Base-by-base conservation (phyloP, 345 rosid species). In the Salix brachista region DNA sequence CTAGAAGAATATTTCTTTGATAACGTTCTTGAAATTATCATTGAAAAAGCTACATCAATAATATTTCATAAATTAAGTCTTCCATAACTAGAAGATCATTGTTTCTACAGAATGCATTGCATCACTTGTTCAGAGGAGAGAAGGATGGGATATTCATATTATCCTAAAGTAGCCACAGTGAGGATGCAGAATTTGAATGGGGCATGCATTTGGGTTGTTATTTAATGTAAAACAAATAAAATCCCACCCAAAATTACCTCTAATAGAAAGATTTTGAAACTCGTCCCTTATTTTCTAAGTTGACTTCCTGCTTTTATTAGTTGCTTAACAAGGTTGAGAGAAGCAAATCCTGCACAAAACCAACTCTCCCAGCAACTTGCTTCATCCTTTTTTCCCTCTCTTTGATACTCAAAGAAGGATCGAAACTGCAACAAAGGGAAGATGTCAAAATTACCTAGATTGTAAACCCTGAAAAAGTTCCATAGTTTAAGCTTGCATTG, bases 331-430 rank as follows among this genome's bases (percentile, higher is more conserved):
- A 77, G 67, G 89, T 85, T 32, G 91, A 83, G 61, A 88, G 80
- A 60, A 88, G 73, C 37, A 88, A 80, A 78, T 86, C 87, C 82
- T 88, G 91, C 80, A 88, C 67, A 54, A 89, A 87, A 69, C 88
- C 80, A 39, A 86, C 86, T 83, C 90, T 87, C 65, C 89, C 90
- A 1, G 81, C 74, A 52, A 87, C 90, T 79, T 85, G 89, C 77
- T 28, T 83, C 71, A 87, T 83, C 85, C 88, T 82, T 82, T 84
- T 82, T 74, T 86, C 86, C 54, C 89, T 83, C 77, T 89, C 92
- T 78, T 89, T 90, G 1, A 34, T 44, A 73, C 90, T 89, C 87
- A 89, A 79, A 58, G 88, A 82, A 17, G 92, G 87, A 73, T 89
- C 92, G 19, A 84, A 86, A 79, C 92, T 89, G 89, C 75, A 67